Percentiles rank a stretch among this genome's conserved stretches.
phyloP scores from a whole-genome alignment of 768 basidiomycete genomes.

The Trametes punicea region DNA sequence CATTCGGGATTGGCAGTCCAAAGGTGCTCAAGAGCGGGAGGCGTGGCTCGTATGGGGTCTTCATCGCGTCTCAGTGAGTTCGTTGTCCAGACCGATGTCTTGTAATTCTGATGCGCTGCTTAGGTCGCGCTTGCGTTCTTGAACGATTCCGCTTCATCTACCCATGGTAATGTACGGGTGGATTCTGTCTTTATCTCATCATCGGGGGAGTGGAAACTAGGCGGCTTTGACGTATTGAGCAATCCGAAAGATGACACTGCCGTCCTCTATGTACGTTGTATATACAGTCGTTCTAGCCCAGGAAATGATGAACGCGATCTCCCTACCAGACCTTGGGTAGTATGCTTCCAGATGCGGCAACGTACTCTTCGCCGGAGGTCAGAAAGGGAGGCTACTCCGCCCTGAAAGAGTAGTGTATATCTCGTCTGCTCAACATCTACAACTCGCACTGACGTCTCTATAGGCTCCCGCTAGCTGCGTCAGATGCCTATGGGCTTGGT shows the following conservation, averaged over 20 bases:
- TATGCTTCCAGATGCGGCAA: conserved; percentile 55
- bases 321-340: conserved; percentile 60
- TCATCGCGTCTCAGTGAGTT: conserved; percentile 79
- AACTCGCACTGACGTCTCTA: background rate
- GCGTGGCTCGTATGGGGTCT: conserved; percentile 95
- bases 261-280: conserved; percentile 71
- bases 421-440: background rate
- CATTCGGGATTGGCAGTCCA: conserved; percentile 60
- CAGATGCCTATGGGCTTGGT: conserved; percentile 88
- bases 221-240: conserved; percentile 90
- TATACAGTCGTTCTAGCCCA: conserved; percentile 6
- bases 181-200: conserved; percentile 86
- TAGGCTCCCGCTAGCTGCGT: conserved; percentile 53
- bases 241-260: conserved; percentile 75
- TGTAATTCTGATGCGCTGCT: background rate
- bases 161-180: conserved; percentile 77
- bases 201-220: conserved; percentile 95
- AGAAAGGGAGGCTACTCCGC: conserved; percentile 81
- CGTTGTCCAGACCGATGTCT: conserved; percentile 6
- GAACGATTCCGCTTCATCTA: conserved; percentile 78
- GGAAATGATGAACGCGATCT: conserved; percentile 16
- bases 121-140: conserved; percentile 89
- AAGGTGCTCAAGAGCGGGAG: conserved; percentile 62
- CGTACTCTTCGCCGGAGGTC: conserved; percentile 79
- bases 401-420: conserved; percentile 66